Percentiles rank a stretch among this genome's conserved stretches.
phyloP scores from a whole-genome alignment of 129 eudicot species.

The Calendula officinalis region DNA sequence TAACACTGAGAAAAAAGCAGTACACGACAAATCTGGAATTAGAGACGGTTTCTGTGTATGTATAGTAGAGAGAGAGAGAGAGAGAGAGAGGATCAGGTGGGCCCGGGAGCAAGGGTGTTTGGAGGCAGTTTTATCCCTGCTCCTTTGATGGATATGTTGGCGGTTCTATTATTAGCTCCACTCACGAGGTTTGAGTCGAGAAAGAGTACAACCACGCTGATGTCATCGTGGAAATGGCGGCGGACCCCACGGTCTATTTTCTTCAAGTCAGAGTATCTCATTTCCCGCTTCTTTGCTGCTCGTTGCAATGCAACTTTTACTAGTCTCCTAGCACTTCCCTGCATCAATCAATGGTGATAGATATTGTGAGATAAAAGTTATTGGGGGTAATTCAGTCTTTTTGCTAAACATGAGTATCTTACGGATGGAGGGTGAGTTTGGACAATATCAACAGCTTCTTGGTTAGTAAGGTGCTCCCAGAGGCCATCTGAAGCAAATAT shows the following conservation, averaged over 20 bases:
- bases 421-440: conserved; percentile 69
- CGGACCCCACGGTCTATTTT: conserved; percentile 94
- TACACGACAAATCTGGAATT: conserved; percentile 20
- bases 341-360: conserved; percentile 21
- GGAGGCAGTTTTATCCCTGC: conserved; percentile 56
- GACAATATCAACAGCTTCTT: conserved; percentile 90
- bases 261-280: conserved; percentile 89
- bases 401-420: conserved; percentile 25
- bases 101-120: conserved; percentile 57
- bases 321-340: conserved; percentile 87
- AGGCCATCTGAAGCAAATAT: conserved; percentile 99
- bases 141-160: conserved; percentile 74
- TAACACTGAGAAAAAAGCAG: conserved; percentile 34
- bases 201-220: conserved; percentile 69
- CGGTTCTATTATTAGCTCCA: conserved; percentile 45
- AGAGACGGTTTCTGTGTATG: conserved; percentile 19
- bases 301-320: conserved; percentile 71
- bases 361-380: not conserved
- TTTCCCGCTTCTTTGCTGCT: conserved; percentile 92
- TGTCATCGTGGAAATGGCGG: conserved; percentile 93
- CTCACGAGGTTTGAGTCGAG: conserved; percentile 75
- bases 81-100: conserved; percentile 32
- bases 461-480: conserved; percentile 96
- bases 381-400: too few relatives aligned
- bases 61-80: conserved; percentile 18